phyloP scores from a whole-genome alignment of 2,329 filamentous ascomycete genomes.

The Cyphellophora europaea region DNA sequence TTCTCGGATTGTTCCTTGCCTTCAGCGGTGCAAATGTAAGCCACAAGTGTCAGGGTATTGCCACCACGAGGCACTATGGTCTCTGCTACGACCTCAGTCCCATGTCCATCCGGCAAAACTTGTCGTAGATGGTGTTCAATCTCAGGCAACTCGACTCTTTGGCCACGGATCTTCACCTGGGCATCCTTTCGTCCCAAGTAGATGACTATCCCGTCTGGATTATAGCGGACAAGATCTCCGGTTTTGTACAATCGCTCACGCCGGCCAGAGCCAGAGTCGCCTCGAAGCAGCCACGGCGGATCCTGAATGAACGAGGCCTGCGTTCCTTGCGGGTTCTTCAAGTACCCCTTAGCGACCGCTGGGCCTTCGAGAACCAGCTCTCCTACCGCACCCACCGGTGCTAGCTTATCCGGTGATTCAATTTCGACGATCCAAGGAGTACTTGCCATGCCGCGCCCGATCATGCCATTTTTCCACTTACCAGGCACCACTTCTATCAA shows the following conservation, averaged over 20 bases:
- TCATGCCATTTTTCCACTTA: conserved; percentile 29
- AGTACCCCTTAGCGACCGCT: conserved; percentile 25
- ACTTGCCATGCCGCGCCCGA: conserved; percentile 28
- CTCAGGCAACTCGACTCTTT: conserved; percentile 48
- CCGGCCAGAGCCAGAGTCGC: not conserved
- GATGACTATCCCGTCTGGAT: conserved; percentile 12
- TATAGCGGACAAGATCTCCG: conserved; percentile 29
- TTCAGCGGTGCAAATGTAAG: conserved; percentile 27
- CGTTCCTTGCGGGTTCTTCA: not conserved
- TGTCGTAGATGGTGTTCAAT: conserved; percentile 20
- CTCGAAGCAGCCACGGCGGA: not conserved
- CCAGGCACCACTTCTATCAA: no score
- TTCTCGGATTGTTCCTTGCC: conserved; percentile 2
- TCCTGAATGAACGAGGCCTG: not conserved
- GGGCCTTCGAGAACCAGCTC: conserved; percentile 30
- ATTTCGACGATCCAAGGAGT: conserved; percentile 32
- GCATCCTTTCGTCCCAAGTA: conserved; percentile 53
- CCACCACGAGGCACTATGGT: conserved; percentile 37
- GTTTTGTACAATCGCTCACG: conserved; percentile 28
- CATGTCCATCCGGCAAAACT: conserved; percentile 29
- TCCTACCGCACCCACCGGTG: conserved; percentile 27
- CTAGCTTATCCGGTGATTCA: conserved; percentile 26
- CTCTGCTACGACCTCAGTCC: conserved; percentile 39
- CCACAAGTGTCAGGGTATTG: conserved; percentile 37
- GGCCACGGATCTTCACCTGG: conserved; percentile 60